A percentile compares a stretch with the other conserved stretches of the same genome.
These are phyloP conservation scores for Tetrapyrgos nigripes DNA, from an alignment of 1,284 basidiomycete genomes.

Conservation along the genomic window DNA sequence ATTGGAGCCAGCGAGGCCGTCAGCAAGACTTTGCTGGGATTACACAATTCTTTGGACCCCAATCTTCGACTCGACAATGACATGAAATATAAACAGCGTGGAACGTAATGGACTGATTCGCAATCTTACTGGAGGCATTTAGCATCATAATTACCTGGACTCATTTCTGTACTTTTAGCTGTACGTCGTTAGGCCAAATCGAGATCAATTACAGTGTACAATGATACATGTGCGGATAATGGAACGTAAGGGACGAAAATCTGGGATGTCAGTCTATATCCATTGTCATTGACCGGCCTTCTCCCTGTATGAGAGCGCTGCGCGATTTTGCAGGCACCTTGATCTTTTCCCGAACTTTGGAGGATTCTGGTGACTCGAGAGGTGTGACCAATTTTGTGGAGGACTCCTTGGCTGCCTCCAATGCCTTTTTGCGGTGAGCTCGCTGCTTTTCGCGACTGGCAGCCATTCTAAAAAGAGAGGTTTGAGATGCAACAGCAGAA, in stretches of 20 bases:
- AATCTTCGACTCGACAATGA: conserved; percentile 80
- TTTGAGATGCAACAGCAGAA: neutral
- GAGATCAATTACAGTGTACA: conserved; percentile 17
- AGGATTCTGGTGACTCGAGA: conserved; percentile 49
- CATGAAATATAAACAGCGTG: conserved; percentile 88
- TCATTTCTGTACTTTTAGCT: conserved; percentile 1
- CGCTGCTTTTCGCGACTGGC: conserved; percentile 75
- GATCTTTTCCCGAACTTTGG: conserved; percentile 79
- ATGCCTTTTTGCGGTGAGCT: conserved; percentile 69
- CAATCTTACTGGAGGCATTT: no score
- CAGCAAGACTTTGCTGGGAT: conserved; percentile 91
- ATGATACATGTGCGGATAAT: conserved; percentile 7
- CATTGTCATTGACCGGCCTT: conserved; percentile 84
- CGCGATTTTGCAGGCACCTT: conserved; percentile 72
- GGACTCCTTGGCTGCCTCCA: conserved; percentile 61
- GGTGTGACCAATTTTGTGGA: conserved; percentile 80
- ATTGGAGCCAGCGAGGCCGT: conserved; percentile 97
- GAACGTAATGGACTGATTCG: conserved; percentile 24
- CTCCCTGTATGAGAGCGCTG: conserved; percentile 78
- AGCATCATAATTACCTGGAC: neutral
- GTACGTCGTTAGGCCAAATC: neutral
- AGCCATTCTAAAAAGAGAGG: conserved; percentile 70
- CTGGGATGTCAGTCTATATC: conserved; percentile 64
- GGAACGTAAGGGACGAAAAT: neutral
- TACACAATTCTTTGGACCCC: conserved; percentile 91